A percentile compares a stretch with the other conserved stretches of the same genome.
Evolutionary conservation across 2,329 filamentous ascomycete species (phyloP).

Genomic region (Elsinoe necatrix): DNA sequence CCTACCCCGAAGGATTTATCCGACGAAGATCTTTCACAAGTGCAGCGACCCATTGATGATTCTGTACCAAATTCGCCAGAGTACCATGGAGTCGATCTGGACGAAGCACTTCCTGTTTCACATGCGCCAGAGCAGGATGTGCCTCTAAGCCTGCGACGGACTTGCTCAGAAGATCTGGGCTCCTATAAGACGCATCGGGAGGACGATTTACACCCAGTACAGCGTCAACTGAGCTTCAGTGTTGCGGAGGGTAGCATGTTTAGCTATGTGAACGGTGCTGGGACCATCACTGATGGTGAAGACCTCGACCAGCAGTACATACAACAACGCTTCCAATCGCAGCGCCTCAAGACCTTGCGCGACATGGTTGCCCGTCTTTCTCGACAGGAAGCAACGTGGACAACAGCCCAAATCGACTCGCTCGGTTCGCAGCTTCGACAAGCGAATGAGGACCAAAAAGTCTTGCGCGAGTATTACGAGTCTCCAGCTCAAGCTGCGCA

Average conservation of each 20-base stretch:
- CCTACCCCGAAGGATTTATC: background rate
- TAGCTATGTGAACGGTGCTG: conserved; percentile 42
- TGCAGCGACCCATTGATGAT: background rate
- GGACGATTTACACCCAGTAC: conserved; percentile 38
- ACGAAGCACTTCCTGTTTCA: conserved; percentile 44
- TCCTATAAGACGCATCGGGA: conserved; percentile 24
- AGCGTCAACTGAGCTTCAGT: conserved; percentile 66
- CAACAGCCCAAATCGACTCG: conserved; percentile 46
- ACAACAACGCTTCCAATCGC: conserved; percentile 17
- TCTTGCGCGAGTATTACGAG: conserved; percentile 59
- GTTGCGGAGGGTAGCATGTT: conserved; percentile 67
- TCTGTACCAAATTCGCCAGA: conserved; percentile 10
- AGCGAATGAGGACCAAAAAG: conserved; percentile 55
- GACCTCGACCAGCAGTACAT: conserved; percentile 29
- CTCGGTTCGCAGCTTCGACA: conserved; percentile 54
- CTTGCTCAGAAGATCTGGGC: conserved; percentile 40
- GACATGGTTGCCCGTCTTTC: conserved; percentile 46
- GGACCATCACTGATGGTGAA: conserved; percentile 19
- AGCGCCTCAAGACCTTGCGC: conserved; percentile 35
- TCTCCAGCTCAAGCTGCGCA: conserved; percentile 64
- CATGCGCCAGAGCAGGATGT: conserved; percentile 40
- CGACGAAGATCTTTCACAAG: background rate
- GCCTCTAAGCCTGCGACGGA: conserved; percentile 50
- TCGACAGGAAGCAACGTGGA: conserved; percentile 52
- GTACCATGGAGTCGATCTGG: conserved; percentile 51